Conservation (phyloP, 2,329 filamentous ascomycete genomes). For the Bipolaris sorokiniana region DNA sequence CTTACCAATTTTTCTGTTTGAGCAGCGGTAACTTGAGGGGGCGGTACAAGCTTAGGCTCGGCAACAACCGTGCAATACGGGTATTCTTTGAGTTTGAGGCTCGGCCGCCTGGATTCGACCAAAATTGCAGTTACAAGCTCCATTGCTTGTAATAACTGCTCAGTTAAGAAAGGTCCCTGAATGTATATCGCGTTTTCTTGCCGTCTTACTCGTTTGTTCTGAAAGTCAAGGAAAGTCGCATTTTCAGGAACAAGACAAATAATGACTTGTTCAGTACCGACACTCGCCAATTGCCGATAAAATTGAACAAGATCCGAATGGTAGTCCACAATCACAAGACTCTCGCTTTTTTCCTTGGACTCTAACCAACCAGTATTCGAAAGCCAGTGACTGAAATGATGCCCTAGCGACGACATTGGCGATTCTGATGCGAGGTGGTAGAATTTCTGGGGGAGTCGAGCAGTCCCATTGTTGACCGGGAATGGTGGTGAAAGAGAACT, state of each 20-base stretch:
- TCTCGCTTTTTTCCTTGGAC: constrained; percentile 12
- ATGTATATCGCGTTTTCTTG: constrained; percentile 34
- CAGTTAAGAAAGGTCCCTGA: constrained; percentile 36
- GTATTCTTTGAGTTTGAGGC: neutral
- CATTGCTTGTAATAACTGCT: constrained; percentile 23
- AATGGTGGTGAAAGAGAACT: constrained; percentile 26
- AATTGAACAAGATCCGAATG: constrained; percentile 27
- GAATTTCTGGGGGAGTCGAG: constrained; percentile 17
- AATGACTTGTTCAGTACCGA: constrained; percentile 27
- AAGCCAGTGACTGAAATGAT: constrained; percentile 26
- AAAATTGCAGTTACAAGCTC: constrained; percentile 21
- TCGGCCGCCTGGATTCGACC: constrained; percentile 10
- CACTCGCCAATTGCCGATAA: constrained; percentile 16
- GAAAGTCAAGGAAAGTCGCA: constrained; percentile 25
- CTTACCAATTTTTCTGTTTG: neutral
- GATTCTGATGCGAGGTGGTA: constrained; percentile 19
- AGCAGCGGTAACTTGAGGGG: neutral
- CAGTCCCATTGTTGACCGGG: constrained; percentile 9
- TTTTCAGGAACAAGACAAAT: constrained; percentile 41
- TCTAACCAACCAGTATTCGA: constrained; percentile 18
- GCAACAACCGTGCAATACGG: constrained; percentile 1
- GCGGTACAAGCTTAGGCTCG: neutral
- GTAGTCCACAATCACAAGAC: constrained; percentile 37
- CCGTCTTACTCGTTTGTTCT: constrained; percentile 15
- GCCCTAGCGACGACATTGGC: constrained; percentile 15